A percentile compares a stretch with the other conserved stretches of the same genome.
Conservation (phyloP, 345 rosid species). For the Linum tenue region DNA sequence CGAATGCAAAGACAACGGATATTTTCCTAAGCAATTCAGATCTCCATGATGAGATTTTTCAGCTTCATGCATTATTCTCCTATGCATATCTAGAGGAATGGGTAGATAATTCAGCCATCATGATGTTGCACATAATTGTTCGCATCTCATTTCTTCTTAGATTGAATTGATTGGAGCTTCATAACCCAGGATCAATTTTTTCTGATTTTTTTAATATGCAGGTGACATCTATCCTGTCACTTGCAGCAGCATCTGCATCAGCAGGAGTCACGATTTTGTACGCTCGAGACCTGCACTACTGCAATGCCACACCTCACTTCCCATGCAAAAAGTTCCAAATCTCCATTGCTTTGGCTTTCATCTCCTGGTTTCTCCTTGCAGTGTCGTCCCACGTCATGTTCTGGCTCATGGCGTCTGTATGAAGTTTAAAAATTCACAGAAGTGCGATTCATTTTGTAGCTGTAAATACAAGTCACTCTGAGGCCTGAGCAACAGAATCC, state of each 20-base stretch:
- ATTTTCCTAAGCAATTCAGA: background rate
- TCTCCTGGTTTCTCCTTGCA: constrained; percentile 30
- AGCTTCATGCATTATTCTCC: background rate
- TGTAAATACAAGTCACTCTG: background rate
- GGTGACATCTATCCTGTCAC: constrained; percentile 32
- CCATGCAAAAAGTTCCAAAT: constrained; percentile 27
- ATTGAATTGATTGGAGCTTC: background rate
- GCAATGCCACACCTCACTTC: constrained; percentile 11
- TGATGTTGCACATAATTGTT: background rate
- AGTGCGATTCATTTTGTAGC: background rate
- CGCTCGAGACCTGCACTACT: constrained; percentile 25
- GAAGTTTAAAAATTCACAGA: background rate
- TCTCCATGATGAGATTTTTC: background rate
- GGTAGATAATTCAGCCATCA: no score
- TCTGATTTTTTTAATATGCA: constrained; percentile 5
- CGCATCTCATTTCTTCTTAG: background rate
- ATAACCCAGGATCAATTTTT: no score
- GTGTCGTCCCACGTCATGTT: constrained; percentile 33
- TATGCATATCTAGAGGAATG: no score
- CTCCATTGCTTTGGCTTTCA: constrained; percentile 27
- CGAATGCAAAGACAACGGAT: no score
- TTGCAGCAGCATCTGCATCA: constrained; percentile 33
- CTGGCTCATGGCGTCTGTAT: constrained; percentile 32
- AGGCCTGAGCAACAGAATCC: background rate
- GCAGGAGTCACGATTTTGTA: constrained; percentile 26